Conservation (phyloP, 345 rosid species). For the Ceriops zippeliana region DNA sequence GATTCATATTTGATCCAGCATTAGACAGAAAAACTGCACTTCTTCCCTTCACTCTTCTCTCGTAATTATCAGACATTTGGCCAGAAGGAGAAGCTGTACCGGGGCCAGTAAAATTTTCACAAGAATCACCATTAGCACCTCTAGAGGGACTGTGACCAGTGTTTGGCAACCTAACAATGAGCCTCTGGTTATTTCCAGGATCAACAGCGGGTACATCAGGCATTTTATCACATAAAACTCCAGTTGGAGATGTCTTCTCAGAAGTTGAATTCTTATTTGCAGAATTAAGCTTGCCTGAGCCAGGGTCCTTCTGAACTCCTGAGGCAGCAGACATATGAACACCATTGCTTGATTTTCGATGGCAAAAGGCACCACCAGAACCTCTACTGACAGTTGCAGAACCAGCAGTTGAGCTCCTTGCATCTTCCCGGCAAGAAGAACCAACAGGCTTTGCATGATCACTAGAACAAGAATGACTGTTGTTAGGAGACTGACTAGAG, state of each 20-base stretch:
- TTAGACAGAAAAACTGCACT: slow-evolving; percentile 36
- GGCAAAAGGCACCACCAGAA: slow-evolving; percentile 50
- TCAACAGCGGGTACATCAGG: slow-evolving; percentile 44
- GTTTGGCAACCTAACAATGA: slow-evolving; percentile 71
- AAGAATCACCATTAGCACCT: slow-evolving; percentile 59
- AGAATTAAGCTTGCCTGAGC: slow-evolving; percentile 45
- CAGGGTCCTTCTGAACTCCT: slow-evolving; percentile 46
- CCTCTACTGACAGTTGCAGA: slow-evolving; percentile 40
- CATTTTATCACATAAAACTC: background rate
- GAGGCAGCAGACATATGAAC: slow-evolving; percentile 35
- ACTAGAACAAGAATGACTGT: slow-evolving; percentile 65
- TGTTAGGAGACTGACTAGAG: slow-evolving; percentile 79
- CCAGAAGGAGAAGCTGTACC: slow-evolving; percentile 64
- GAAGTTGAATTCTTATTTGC: slow-evolving; percentile 43
- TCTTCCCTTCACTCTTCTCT: background rate
- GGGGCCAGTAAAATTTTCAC: slow-evolving; percentile 51
- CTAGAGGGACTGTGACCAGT: slow-evolving; percentile 69
- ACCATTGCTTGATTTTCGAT: slow-evolving; percentile 55
- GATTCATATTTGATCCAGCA: slow-evolving; percentile 37
- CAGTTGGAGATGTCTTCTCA: slow-evolving; percentile 39
- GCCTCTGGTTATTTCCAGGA: slow-evolving; percentile 52
- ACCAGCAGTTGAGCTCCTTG: slow-evolving; percentile 57
- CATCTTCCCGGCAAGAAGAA: slow-evolving; percentile 55
- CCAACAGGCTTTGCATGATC: slow-evolving; percentile 61
- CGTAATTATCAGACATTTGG: slow-evolving; percentile 48